Conservation (phyloP, 2,329 filamentous ascomycete genomes). For the Teratosphaeria destructans region DNA sequence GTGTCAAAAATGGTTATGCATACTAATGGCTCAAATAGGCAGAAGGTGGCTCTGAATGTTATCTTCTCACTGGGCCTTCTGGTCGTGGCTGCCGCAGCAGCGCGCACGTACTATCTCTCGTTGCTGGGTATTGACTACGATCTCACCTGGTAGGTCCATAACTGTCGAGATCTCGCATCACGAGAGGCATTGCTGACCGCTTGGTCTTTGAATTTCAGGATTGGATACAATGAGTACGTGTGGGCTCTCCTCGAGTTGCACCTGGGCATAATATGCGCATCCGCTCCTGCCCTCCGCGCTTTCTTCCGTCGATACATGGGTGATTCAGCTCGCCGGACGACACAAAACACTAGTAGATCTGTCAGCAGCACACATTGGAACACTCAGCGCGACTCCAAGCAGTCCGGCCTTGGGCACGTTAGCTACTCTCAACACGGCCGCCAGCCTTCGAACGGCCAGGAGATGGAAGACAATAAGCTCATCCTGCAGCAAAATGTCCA, state of each 20-base stretch:
- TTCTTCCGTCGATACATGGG: slow-evolving; percentile 20
- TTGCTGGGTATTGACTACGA: slow-evolving; percentile 6
- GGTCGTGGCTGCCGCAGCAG: slow-evolving; percentile 22
- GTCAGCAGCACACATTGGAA: not conserved
- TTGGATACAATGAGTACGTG: slow-evolving; percentile 15
- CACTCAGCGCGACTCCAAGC: not conserved
- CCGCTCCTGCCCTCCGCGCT: slow-evolving; percentile 17
- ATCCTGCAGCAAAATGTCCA: slow-evolving; percentile 1
- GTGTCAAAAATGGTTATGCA: not conserved
- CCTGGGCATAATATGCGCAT: slow-evolving; percentile 21
- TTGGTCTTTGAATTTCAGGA: slow-evolving; percentile 7
- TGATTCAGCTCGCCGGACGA: slow-evolving; percentile 1
- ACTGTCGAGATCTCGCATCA: not conserved
- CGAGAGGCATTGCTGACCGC: not conserved
- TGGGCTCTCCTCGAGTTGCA: slow-evolving; percentile 20
- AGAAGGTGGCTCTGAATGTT: slow-evolving; percentile 24
- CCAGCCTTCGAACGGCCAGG: not conserved
- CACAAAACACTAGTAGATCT: not conserved
- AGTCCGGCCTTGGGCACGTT: not conserved
- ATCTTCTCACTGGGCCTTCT: slow-evolving; percentile 17
- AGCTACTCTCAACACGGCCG: not conserved
- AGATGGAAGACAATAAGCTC: not conserved
- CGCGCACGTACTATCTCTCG: slow-evolving; percentile 22
- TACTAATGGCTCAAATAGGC: slow-evolving; percentile 13
- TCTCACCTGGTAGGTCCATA: not conserved